Conservation (phyloP, 2,329 filamentous ascomycete genomes). For the Trichoderma koningii region DNA sequence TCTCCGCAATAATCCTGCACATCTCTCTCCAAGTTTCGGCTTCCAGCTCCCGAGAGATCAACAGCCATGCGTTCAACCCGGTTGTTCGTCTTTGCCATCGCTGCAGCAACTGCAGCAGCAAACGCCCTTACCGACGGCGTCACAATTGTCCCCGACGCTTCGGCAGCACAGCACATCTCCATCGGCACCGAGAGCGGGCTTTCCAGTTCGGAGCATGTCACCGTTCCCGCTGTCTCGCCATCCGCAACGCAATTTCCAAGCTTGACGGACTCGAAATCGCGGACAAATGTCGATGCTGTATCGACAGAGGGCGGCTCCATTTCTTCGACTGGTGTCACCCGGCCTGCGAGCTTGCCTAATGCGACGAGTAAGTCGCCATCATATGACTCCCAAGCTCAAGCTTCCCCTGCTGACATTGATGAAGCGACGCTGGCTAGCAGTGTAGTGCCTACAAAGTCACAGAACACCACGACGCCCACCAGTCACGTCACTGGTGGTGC, state of each 20-base stretch:
- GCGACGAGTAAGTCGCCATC: slow-evolving; percentile 20
- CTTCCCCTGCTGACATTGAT: slow-evolving; percentile 8
- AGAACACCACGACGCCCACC: slow-evolving; percentile 36
- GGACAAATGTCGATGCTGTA: not conserved
- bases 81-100: slow-evolving; percentile 27
- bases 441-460: slow-evolving; percentile 24
- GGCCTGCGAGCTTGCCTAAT: slow-evolving; percentile 17
- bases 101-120: slow-evolving; percentile 27
- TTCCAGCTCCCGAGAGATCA: slow-evolving; percentile 1
- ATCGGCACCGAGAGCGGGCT: not conserved
- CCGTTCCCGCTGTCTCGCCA: slow-evolving; percentile 13
- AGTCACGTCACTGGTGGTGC: slow-evolving; percentile 39
- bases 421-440: slow-evolving; percentile 19
- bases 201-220: slow-evolving; percentile 4
- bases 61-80: slow-evolving; percentile 31
- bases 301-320: not conserved
- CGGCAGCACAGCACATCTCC: slow-evolving; percentile 9
- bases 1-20: slow-evolving; percentile 16
- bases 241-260: slow-evolving; percentile 12
- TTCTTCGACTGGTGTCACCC: slow-evolving; percentile 15
- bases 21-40: slow-evolving; percentile 15
- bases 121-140: slow-evolving; percentile 6
- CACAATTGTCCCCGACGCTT: slow-evolving; percentile 8
- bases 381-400: not conserved
- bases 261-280: not conserved